Evolutionary conservation across 331 rosid genomes (phyloP).

Genomic region (Stylosanthes scabra): DNA sequence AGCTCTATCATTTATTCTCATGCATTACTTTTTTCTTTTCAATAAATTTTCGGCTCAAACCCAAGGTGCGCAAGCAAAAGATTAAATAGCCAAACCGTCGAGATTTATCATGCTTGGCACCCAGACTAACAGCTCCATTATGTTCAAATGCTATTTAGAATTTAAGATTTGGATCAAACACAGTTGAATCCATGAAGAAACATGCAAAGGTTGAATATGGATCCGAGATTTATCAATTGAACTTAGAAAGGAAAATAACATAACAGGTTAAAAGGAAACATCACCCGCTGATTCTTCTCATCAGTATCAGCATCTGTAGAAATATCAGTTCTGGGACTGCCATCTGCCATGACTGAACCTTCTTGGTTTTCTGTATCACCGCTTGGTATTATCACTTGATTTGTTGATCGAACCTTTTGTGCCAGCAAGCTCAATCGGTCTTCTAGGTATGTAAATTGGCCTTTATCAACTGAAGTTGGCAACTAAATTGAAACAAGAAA

Average conservation of each 20-base stretch:
- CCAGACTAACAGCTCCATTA: neutral
- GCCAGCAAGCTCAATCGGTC: conserved; percentile 38
- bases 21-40: too few species aligned
- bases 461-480: conserved; percentile 39
- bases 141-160: conserved; percentile 1
- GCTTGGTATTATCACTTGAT: conserved; percentile 42
- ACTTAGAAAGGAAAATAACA: neutral
- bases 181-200: conserved; percentile 6
- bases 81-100: conserved; percentile 9
- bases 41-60: too few species aligned
- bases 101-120: neutral
- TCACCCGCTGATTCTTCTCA: conserved; percentile 80
- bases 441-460: conserved; percentile 12
- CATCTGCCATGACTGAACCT: conserved; percentile 79
- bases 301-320: conserved; percentile 93
- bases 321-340: conserved; percentile 93
- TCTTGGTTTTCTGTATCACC: conserved; percentile 53
- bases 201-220: too few species aligned
- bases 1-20: too few species aligned
- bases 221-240: too few species aligned
- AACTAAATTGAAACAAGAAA: conserved; percentile 35
- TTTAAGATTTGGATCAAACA: neutral
- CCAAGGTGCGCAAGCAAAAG: too few species aligned
- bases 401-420: conserved; percentile 49
- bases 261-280: conserved; percentile 20